Base-by-base conservation (phyloP, 1,139 yeast species). In the Taphrina flavorubra region DNA sequence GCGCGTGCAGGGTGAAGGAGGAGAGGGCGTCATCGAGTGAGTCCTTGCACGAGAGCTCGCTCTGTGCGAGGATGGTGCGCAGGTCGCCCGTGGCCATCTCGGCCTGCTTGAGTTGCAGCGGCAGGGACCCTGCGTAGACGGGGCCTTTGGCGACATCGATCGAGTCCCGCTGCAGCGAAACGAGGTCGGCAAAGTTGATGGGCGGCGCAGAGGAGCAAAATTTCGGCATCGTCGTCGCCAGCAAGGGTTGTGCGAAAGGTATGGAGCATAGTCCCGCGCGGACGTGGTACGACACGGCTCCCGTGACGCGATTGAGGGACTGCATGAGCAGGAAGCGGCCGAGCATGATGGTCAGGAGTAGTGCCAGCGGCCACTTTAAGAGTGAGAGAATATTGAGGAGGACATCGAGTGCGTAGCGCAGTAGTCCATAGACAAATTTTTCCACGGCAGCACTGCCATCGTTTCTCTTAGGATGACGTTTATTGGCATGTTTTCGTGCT, bases 361-460 rank as follows among this genome's bases (percentile, higher is more conserved):
- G 44, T 13, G 67, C 67, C 36, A 63, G 40, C 13, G 67, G 67
- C 67, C 67, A 63, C 36, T 55, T 63, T 37, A 63, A 56, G 10
- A 63, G 61, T 7, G 55, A 31, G 51, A 63, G 37, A 18, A 63
- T 58, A 16, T 58, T 58, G 62, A 31, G 39, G 11, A 58, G 42
- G 20, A 58, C 53, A 25, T 58, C 62, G 14, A 58, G 25, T 8
- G 25, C 42, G 42, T 58, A 58, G 14, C 18, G 47, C 36, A 56
- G 36, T 14, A 37, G 1, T 6, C 42, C 40, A 53, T 34, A 53
- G 39, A 53, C 40, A 11, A 53, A 5, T 1, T 4, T 53, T 36
- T 53, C 57, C 7, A 20, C 57, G 39, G 57, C 18, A 11, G 42
- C 18, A 34, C 13, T 53, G 16, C 47, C 18, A 8, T 20, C 20